A percentile compares a stretch with the other conserved stretches of the same genome.
These are phyloP conservation scores for Cruciata laevipes DNA, from an alignment of 257 asterid species.

Conservation along the genomic window DNA sequence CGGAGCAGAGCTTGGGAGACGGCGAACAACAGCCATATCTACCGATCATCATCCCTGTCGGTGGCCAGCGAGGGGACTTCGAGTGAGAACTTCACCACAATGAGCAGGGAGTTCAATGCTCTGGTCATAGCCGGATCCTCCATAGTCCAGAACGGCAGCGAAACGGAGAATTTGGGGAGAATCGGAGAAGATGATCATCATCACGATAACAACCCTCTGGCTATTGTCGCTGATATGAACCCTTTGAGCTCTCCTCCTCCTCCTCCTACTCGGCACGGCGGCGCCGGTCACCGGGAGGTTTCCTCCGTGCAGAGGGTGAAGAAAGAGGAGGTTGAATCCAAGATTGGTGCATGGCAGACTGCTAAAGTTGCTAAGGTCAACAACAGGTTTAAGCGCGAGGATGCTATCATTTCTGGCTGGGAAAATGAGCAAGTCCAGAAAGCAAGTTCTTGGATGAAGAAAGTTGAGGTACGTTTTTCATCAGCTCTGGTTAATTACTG, in stretches of 20 bases:
- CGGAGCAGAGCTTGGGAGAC: slow-evolving; percentile 42
- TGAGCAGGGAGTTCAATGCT: slow-evolving; percentile 80
- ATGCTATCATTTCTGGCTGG: slow-evolving; percentile 66
- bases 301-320: slow-evolving; percentile 61
- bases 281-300: slow-evolving; percentile 19
- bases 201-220: slow-evolving; percentile 57
- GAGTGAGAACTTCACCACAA: slow-evolving; percentile 51
- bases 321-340: slow-evolving; percentile 82
- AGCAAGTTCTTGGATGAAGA: slow-evolving; percentile 89
- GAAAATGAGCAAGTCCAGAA: slow-evolving; percentile 84
- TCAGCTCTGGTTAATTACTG: not conserved
- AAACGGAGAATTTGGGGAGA: slow-evolving; percentile 32
- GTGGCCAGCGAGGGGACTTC: slow-evolving; percentile 30
- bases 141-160: slow-evolving; percentile 26
- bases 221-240: slow-evolving; percentile 53
- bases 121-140: slow-evolving; percentile 62
- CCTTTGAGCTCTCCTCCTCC: slow-evolving; percentile 26
- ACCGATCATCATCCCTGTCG: slow-evolving; percentile 46
- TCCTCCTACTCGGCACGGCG: slow-evolving; percentile 11
- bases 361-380: slow-evolving; percentile 76
- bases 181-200: slow-evolving; percentile 52
- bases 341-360: slow-evolving; percentile 84
- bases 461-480: slow-evolving; percentile 63
- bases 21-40: slow-evolving; percentile 32
- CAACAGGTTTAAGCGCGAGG: slow-evolving; percentile 85